These are phyloP conservation scores for Cryphonectria japonica DNA, from an alignment of 2,329 filamentous ascomycete species.

Conservation along the genomic window DNA sequence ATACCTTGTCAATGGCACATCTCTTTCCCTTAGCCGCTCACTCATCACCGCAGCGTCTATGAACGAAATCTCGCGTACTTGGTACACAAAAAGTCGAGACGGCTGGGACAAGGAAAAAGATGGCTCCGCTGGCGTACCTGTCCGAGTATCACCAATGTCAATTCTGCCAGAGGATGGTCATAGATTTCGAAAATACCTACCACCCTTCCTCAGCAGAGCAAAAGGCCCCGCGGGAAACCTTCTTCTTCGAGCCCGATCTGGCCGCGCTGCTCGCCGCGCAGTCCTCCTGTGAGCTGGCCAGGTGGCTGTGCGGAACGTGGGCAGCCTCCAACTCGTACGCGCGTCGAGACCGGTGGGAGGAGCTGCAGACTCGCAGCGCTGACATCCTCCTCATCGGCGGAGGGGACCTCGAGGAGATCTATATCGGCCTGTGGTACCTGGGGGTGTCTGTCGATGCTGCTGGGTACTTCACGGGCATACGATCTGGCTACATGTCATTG, in stretches of 20 bases:
- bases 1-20: no score
- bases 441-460: neutral
- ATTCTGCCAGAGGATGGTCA: conserved; percentile 4
- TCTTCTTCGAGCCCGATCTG: neutral
- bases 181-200: neutral
- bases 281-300: neutral
- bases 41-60: neutral
- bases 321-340: neutral
- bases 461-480: neutral
- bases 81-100: neutral
- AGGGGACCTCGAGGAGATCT: neutral
- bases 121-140: neutral
- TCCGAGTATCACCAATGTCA: neutral
- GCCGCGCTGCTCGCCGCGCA: neutral
- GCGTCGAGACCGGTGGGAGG: neutral
- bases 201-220: neutral
- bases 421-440: neutral
- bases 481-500: neutral
- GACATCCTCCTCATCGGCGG: neutral
- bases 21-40: no score
- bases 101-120: neutral
- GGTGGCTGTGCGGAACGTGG: neutral
- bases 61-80: neutral
- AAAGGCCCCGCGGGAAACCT: no score
- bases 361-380: neutral